A percentile compares a stretch with the other conserved stretches of the same genome.
Conservation (phyloP, 2,329 filamentous ascomycete genomes). For the Claviceps quebecensis region DNA sequence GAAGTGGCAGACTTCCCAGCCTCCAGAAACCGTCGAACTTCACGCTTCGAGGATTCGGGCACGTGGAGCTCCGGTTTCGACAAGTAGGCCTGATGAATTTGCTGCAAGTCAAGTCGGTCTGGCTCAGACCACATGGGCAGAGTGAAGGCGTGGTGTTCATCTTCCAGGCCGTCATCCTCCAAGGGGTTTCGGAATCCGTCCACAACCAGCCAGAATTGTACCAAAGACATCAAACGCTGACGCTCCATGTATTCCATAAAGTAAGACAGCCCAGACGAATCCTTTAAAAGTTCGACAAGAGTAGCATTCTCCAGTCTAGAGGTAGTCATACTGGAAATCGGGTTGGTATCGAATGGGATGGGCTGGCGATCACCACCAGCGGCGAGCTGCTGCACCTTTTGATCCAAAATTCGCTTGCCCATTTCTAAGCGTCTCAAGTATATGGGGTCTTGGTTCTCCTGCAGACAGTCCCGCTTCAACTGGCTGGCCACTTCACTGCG, state of each 20-base stretch:
- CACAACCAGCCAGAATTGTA: constrained; percentile 97
- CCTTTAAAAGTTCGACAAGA: constrained; percentile 73
- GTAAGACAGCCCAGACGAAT: constrained; percentile 82
- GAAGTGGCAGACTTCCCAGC: constrained; percentile 64
- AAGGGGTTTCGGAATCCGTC: constrained; percentile 91
- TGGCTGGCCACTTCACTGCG: constrained; percentile 87
- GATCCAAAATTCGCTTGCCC: constrained; percentile 77
- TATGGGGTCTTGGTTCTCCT: constrained; percentile 68
- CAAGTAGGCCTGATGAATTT: constrained; percentile 85
- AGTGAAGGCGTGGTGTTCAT: constrained; percentile 48
- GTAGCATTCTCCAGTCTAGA: constrained; percentile 61
- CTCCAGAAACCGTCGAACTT: constrained; percentile 64
- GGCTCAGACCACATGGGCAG: constrained; percentile 64
- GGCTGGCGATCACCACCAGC: constrained; percentile 42
- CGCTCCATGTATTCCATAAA: constrained; percentile 99
- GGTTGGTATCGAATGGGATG: constrained; percentile 13
- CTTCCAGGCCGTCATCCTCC: constrained; percentile 56
- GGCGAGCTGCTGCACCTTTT: constrained; percentile 71
- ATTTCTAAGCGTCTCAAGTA: constrained; percentile 86
- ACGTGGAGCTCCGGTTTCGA: constrained; percentile 70
- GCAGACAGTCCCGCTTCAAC: constrained; percentile 66
- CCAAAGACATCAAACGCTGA: constrained; percentile 68
- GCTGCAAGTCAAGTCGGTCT: constrained; percentile 74
- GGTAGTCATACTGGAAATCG: constrained; percentile 20
- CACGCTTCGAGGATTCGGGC: constrained; percentile 50